A percentile compares a stretch with the other conserved stretches of the same genome.
These are phyloP conservation scores for Hanseniaspora pseudoguilliermondii DNA, from an alignment of 805 yeast species.

Conservation along the genomic window DNA sequence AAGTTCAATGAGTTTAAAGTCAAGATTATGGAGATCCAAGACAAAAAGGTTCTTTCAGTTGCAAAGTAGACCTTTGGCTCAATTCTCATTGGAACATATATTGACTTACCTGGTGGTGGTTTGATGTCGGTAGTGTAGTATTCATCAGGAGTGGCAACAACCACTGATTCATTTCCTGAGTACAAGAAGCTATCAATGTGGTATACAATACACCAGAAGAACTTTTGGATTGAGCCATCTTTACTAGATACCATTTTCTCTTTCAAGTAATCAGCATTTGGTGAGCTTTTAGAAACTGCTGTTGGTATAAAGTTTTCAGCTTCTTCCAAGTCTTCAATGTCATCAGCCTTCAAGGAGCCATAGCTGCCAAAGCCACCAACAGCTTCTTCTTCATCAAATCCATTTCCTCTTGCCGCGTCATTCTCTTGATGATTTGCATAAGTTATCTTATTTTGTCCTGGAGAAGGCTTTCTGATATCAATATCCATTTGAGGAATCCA, in stretches of 20 bases:
- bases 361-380: slow-evolving; percentile 23
- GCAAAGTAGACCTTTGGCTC: slow-evolving; percentile 99
- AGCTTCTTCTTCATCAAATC: slow-evolving; percentile 26
- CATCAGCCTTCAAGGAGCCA: slow-evolving; percentile 30
- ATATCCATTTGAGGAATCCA: slow-evolving; percentile 97
- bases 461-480: slow-evolving; percentile 66
- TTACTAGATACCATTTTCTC: slow-evolving; percentile 15
- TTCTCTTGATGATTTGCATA: slow-evolving; percentile 34
- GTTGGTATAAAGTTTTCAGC: slow-evolving; percentile 39
- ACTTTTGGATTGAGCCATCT: slow-evolving; percentile 18
- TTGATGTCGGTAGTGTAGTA: slow-evolving; percentile 43
- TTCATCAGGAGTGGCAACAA: slow-evolving; percentile 44
- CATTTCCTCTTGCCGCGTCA: slow-evolving; percentile 21
- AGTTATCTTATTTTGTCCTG: slow-evolving; percentile 34
- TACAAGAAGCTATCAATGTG: slow-evolving; percentile 36
- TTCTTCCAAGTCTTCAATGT: slow-evolving; percentile 60
- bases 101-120: slow-evolving; percentile 80
- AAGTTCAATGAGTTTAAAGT: slow-evolving; percentile 82
- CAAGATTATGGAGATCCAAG: slow-evolving; percentile 88
- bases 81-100: slow-evolving; percentile 87
- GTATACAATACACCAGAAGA: slow-evolving; percentile 18
- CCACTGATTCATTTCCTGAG: slow-evolving; percentile 39
- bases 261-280: slow-evolving; percentile 25
- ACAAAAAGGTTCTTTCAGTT: slow-evolving; percentile 83
- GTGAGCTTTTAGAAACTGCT: slow-evolving; percentile 17